These are phyloP conservation scores for Oehlia diaphana DNA, from an alignment of 192 early-diverging fungal genomes.

Conservation along the genomic window DNA sequence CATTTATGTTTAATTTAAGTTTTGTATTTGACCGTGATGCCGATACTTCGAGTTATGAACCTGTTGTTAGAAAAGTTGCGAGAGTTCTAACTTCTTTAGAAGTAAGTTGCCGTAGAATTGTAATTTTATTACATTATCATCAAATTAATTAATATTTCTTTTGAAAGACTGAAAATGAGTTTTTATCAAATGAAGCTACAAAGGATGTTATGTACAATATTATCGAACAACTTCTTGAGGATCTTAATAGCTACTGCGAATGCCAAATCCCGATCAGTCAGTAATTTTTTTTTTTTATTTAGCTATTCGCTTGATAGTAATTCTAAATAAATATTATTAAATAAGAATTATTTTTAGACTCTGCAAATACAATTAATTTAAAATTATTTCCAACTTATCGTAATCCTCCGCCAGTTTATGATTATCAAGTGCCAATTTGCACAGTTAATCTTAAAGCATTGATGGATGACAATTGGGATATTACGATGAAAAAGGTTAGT, in stretches of 20 bases:
- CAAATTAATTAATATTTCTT: background rate
- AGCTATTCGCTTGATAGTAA: background rate
- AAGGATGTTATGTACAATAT: constrained; percentile 66
- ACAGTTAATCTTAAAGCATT: constrained; percentile 64
- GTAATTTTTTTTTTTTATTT: background rate
- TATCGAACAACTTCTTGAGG: constrained; percentile 83
- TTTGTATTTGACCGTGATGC: constrained; percentile 91
- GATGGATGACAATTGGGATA: constrained; percentile 87
- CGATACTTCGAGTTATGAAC: constrained; percentile 80
- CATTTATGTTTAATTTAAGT: constrained; percentile 88
- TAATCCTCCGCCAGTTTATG: constrained; percentile 71
- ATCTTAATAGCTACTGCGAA: constrained; percentile 84
- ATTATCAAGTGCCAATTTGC: constrained; percentile 82
- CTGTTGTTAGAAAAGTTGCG: constrained; percentile 87
- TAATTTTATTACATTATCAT: background rate
- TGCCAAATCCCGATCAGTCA: constrained; percentile 85
- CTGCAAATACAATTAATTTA: constrained; percentile 77
- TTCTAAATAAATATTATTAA: constrained; percentile 14
- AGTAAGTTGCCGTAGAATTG: constrained; percentile 43
- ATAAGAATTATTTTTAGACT: constrained; percentile 56
- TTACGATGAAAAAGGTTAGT: constrained; percentile 74
- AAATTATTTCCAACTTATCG: constrained; percentile 83
- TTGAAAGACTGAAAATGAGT: constrained; percentile 57
- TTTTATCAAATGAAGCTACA: constrained; percentile 49
- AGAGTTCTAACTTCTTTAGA: constrained; percentile 80